Evolutionary conservation across 2,329 filamentous ascomycete genomes (phyloP), one percentile per base, ranked within the genome.

Genomic region (Colletotrichum higginsianum): DNA sequence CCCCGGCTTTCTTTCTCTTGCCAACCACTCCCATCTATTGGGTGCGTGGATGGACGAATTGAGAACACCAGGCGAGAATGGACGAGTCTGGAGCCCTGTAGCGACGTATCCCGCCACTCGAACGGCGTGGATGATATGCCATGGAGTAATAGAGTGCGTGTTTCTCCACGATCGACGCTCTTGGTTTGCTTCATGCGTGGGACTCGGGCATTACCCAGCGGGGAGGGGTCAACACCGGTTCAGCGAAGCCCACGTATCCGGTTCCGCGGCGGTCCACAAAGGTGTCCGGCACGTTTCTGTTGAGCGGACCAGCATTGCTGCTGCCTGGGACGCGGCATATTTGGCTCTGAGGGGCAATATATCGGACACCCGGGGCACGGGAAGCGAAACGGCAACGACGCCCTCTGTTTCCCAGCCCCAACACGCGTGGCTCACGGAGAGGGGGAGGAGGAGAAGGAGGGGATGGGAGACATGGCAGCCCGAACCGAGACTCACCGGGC

Each of bases 361-460:
- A 71, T 71, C 56, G 49, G 63, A 71, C 63, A 71, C 67, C 38
- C 35, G 67, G 30, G 67, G 46, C 26, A 35, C 50, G 42, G 67
- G 49, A 58, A 44, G 21, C 63, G 56, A 67, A 71, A 67, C 67
- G 56, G 21, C 21, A 63, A 30, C 49, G 47, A 21, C 47, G 18
- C 30, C n/a, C 30, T 58, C 64, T 38, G 47, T 18, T 35, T 9
- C 18, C 18, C 47, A 61, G 40, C 47, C 64, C 38, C 47, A 61
- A 50, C 11, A 58, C 18, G 42, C 21, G 11, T 46, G 35, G 21
- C n/a, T 15, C 11, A 52, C 55, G 38, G 21, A 9, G 44, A n/a
- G 44, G 16, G 44, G 16, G 44, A n/a, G 44, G 44, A 47, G 44
- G 44, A n/a, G 44, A 13, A 47, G 44, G 5, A 18, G 44, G 44